Conservation (phyloP, 805 yeast species). For the Nakazawaea laoshanensis region DNA sequence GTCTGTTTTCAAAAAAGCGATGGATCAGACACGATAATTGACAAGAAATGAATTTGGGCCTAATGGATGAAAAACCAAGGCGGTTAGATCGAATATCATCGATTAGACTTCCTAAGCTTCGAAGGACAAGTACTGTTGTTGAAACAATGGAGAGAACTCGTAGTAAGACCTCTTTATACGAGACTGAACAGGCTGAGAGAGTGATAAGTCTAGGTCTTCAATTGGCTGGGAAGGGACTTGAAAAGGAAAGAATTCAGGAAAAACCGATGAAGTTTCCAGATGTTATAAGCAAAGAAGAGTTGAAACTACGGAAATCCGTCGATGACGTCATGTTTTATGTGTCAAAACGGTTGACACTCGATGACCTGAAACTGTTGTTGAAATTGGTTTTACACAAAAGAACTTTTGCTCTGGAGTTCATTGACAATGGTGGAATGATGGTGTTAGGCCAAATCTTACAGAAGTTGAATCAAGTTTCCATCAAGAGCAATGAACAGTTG, state of each 20-base stretch:
- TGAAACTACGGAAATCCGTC: conserved; percentile 2
- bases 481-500: conserved; percentile 36
- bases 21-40: no score
- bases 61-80: no score
- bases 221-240: conserved; percentile 22
- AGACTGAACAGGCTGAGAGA: conserved; percentile 7
- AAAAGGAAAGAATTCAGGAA: conserved; percentile 6
- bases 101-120: no score
- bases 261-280: conserved; percentile 4
- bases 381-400: conserved; percentile 10
- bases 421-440: conserved; percentile 75
- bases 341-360: conserved; percentile 28
- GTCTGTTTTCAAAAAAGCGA: no score
- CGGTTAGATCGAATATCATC: no score
- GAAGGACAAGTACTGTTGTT: no score
- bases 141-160: not conserved
- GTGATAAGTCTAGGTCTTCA: conserved; percentile 18
- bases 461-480: conserved; percentile 32
- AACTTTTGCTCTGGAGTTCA: conserved; percentile 69
- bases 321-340: conserved; percentile 27
- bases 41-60: no score
- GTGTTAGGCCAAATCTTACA: conserved; percentile 63
- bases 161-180: not conserved
- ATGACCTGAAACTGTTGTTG: conserved; percentile 25
- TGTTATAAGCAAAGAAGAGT: conserved; percentile 1